phyloP scores from a whole-genome alignment of 148 eudicot genomes.

The Chenopodium formosanum region DNA sequence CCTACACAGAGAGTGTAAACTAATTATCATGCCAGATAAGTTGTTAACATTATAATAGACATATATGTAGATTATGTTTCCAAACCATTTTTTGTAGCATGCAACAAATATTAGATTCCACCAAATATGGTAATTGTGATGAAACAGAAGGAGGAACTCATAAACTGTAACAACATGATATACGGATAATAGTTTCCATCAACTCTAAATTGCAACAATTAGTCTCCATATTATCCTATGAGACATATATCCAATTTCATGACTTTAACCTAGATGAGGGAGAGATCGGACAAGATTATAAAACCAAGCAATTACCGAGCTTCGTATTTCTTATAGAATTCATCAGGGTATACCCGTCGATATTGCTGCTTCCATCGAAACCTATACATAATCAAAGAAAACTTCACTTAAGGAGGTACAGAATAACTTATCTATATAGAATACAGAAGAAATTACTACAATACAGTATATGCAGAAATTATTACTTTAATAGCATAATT shows the following conservation, averaged over 20 bases:
- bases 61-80: background rate
- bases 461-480: background rate
- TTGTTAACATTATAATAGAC: background rate
- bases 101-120: background rate
- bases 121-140: background rate
- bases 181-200: background rate
- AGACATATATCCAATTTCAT: background rate
- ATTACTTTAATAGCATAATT: background rate
- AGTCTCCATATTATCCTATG: background rate
- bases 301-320: slow-evolving; percentile 45
- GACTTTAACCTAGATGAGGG: background rate
- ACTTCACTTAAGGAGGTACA: background rate
- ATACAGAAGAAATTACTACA: background rate
- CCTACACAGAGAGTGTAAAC: background rate
- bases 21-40: background rate
- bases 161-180: background rate
- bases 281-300: background rate
- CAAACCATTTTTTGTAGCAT: background rate
- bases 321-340: slow-evolving; percentile 73
- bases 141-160: slow-evolving; percentile 5
- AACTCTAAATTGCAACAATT: background rate
- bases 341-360: slow-evolving; percentile 69
- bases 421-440: background rate
- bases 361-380: slow-evolving; percentile 87
- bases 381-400: slow-evolving; percentile 38